A percentile compares a stretch with the other conserved stretches of the same genome.
These are phyloP conservation scores for Candida railenensis DNA, from an alignment of 805 yeast species.

Conservation along the genomic window DNA sequence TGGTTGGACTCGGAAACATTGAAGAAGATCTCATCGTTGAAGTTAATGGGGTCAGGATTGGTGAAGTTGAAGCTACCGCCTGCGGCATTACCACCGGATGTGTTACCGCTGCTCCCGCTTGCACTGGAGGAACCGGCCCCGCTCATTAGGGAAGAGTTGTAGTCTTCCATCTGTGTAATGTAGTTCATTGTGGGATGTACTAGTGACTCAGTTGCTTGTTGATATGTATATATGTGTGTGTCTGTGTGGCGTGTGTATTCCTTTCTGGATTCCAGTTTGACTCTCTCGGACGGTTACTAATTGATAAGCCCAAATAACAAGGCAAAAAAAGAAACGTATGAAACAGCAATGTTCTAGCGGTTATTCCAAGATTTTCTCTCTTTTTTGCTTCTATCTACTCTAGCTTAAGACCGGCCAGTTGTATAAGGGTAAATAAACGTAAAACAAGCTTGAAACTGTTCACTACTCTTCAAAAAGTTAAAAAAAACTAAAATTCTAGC, in stretches of 20 bases:
- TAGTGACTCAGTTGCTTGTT: background rate
- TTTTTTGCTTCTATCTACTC: too few relatives aligned
- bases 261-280: too few relatives aligned
- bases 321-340: background rate
- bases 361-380: background rate
- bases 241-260: background rate
- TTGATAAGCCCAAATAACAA: background rate
- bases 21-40: constrained; percentile 26
- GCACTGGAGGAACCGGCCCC: background rate
- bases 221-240: background rate
- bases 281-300: too few relatives aligned
- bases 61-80: constrained; percentile 15
- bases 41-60: constrained; percentile 17
- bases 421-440: background rate
- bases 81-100: constrained; percentile 7
- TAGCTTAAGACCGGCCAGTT: background rate
- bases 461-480: too few relatives aligned
- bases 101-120: background rate
- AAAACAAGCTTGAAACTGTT: too few relatives aligned
- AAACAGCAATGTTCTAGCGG: background rate
- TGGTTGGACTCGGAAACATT: constrained; percentile 6
- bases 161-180: constrained; percentile 1
- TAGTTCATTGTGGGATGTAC: background rate
- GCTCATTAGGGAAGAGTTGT: constrained; percentile 1
- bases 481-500: background rate